Conservation (phyloP, 129 eudicot species). For the Lactuca sativa region DNA sequence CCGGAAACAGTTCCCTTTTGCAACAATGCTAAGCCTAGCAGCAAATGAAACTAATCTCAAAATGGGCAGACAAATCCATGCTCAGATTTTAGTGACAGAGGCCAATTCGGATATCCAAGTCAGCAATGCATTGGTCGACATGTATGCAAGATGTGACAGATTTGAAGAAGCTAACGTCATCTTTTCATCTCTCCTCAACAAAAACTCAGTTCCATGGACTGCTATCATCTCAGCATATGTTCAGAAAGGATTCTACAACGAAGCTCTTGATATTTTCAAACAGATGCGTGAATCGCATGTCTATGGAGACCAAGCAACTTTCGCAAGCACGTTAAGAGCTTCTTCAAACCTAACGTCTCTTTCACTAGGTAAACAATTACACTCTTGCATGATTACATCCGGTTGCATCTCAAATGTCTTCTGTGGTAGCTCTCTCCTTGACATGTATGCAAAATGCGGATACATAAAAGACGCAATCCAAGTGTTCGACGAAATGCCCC, state of each 20-base stretch:
- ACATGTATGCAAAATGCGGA: constrained; percentile 90
- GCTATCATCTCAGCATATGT: constrained; percentile 70
- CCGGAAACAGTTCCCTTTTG: constrained; percentile 60
- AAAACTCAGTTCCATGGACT: constrained; percentile 78
- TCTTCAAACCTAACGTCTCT: constrained; percentile 64
- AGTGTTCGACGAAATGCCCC: constrained; percentile 72
- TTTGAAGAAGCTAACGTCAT: constrained; percentile 60
- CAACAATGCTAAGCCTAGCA: constrained; percentile 82
- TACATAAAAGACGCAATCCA: constrained; percentile 56
- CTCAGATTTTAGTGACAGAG: constrained; percentile 53
- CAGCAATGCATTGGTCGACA: constrained; percentile 74
- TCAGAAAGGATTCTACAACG: constrained; percentile 58
- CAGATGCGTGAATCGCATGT: constrained; percentile 56
- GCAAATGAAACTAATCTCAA: constrained; percentile 41
- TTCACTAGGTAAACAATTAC: constrained; percentile 74
- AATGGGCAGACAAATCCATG: constrained; percentile 75
- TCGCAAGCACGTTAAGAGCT: constrained; percentile 72
- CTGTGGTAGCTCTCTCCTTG: constrained; percentile 72
- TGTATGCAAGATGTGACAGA: constrained; percentile 82
- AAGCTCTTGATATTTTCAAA: constrained; percentile 62
- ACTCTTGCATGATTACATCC: constrained; percentile 46
- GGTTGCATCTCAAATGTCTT: constrained; percentile 70
- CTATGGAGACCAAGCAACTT: constrained; percentile 71
- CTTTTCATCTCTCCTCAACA: constrained; percentile 43
- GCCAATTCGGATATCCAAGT: constrained; percentile 51